These are phyloP conservation scores for Xylaria arbuscula DNA, from an alignment of 2,329 filamentous ascomycete genomes.

Conservation along the genomic window DNA sequence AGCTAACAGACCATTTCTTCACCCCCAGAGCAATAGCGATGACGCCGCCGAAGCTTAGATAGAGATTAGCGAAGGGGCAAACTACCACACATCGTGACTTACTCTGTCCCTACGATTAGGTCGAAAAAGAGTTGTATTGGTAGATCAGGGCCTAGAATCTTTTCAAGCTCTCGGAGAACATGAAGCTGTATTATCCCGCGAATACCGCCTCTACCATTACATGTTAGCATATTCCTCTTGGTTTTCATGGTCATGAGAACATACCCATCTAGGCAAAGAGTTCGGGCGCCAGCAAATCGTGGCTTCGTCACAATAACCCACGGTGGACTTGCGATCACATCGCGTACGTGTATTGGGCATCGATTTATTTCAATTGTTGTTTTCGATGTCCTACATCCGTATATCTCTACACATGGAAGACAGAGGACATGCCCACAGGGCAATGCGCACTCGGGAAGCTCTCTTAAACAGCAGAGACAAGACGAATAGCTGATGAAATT, in stretches of 20 bases:
- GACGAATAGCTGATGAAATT: constrained; percentile 49
- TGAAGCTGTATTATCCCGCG: constrained; percentile 48
- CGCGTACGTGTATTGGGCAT: constrained; percentile 49
- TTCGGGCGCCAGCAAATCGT: constrained; percentile 45
- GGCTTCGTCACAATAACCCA: constrained; percentile 49
- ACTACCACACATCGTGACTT: constrained; percentile 24
- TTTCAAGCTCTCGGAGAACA: constrained; percentile 48
- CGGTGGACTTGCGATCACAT: constrained; percentile 47
- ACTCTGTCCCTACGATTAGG: constrained; percentile 50
- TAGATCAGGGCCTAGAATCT: constrained; percentile 47
- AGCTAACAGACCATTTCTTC: constrained; percentile 50
- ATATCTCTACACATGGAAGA: constrained; percentile 48
- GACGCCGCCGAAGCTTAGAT: constrained; percentile 46
- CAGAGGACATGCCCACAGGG: constrained; percentile 51
- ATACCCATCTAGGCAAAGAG: constrained; percentile 50
- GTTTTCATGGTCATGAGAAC: not conserved
- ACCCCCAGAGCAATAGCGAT: constrained; percentile 49
- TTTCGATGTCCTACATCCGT: constrained; percentile 47
- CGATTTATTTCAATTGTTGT: constrained; percentile 50
- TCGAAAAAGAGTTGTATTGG: constrained; percentile 51
- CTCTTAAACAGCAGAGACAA: constrained; percentile 50
- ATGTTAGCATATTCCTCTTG: constrained; percentile 10
- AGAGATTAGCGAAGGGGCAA: constrained; percentile 21
- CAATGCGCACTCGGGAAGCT: constrained; percentile 49
- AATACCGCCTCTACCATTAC: constrained; percentile 44